Conservation (phyloP, 1,284 basidiomycete genomes). For the Ustanciosporium gigantosporum region DNA sequence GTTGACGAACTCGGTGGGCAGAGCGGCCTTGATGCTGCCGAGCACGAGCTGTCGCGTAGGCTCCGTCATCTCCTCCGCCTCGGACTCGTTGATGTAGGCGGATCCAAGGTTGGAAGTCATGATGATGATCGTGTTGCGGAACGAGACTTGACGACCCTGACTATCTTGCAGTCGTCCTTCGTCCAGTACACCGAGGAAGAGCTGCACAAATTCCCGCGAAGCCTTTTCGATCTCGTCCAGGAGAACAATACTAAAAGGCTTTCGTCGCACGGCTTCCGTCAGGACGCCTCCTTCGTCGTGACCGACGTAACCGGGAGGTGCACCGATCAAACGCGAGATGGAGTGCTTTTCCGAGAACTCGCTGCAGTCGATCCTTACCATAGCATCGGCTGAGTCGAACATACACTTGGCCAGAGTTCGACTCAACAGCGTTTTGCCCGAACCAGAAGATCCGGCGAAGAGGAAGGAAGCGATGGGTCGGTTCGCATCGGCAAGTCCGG, state of each 20-base stretch:
- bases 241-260: conserved; percentile 60
- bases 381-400: conserved; percentile 67
- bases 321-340: conserved; percentile 65
- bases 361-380: conserved; percentile 67
- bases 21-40: conserved; percentile 64
- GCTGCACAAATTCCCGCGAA: conserved; percentile 87
- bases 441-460: conserved; percentile 63
- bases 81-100: conserved; percentile 65
- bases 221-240: conserved; percentile 68
- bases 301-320: conserved; percentile 78
- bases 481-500: conserved; percentile 66
- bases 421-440: conserved; percentile 67
- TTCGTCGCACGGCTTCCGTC: conserved; percentile 63
- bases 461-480: conserved; percentile 66
- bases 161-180: conserved; percentile 77
- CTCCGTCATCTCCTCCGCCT: conserved; percentile 63
- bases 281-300: conserved; percentile 79
- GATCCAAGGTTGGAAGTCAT: conserved; percentile 68
- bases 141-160: conserved; percentile 58
- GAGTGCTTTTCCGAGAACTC: conserved; percentile 65
- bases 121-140: conserved; percentile 60
- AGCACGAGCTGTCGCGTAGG: conserved; percentile 63
- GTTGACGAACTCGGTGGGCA: conserved; percentile 68
- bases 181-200: conserved; percentile 86
- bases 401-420: conserved; percentile 63